A percentile compares a stretch with the other conserved stretches of the same genome.
These are phyloP conservation scores for Knufia fluminis DNA, from an alignment of 2,329 filamentous ascomycete species.

Conservation along the genomic window DNA sequence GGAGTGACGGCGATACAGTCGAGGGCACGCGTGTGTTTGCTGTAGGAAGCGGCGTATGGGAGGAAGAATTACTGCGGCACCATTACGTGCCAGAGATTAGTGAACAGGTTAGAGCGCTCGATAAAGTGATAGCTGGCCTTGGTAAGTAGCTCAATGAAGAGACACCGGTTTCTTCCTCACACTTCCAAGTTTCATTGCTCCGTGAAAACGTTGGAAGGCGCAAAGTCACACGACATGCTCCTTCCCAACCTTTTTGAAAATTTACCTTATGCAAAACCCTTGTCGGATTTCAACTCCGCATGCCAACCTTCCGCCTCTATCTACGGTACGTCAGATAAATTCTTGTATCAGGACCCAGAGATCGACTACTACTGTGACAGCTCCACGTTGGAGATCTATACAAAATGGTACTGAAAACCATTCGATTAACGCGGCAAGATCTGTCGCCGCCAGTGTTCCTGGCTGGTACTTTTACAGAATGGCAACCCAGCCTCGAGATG, in stretches of 20 bases:
- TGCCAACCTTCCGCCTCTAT: too few relatives aligned
- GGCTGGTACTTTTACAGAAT: constrained; percentile 60
- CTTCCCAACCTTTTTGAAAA: too few relatives aligned
- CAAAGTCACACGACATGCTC: too few relatives aligned
- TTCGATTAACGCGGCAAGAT: constrained; percentile 53
- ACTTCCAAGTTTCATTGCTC: background rate
- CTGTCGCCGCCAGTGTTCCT: constrained; percentile 60
- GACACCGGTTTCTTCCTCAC: background rate
- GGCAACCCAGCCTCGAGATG: constrained; percentile 58
- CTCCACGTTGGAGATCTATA: too few relatives aligned
- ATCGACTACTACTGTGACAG: too few relatives aligned
- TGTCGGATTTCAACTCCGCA: too few relatives aligned
- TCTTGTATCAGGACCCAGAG: too few relatives aligned
- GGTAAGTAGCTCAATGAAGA: background rate
- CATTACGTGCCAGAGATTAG: constrained; percentile 84
- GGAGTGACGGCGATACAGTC: constrained; percentile 61
- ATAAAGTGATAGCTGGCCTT: constrained; percentile 49
- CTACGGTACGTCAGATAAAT: too few relatives aligned
- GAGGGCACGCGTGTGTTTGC: constrained; percentile 88
- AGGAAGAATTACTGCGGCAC: constrained; percentile 72
- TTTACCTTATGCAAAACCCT: too few relatives aligned
- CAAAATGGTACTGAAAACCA: constrained; percentile 41
- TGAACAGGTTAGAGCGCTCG: constrained; percentile 60
- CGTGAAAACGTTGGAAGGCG: too few relatives aligned
- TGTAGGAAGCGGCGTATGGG: constrained; percentile 66